Percentiles rank a stretch among this genome's conserved stretches.
These are phyloP conservation scores for Diaporthe ampelina DNA, from an alignment of 2,329 filamentous ascomycete genomes.

Conservation along the genomic window DNA sequence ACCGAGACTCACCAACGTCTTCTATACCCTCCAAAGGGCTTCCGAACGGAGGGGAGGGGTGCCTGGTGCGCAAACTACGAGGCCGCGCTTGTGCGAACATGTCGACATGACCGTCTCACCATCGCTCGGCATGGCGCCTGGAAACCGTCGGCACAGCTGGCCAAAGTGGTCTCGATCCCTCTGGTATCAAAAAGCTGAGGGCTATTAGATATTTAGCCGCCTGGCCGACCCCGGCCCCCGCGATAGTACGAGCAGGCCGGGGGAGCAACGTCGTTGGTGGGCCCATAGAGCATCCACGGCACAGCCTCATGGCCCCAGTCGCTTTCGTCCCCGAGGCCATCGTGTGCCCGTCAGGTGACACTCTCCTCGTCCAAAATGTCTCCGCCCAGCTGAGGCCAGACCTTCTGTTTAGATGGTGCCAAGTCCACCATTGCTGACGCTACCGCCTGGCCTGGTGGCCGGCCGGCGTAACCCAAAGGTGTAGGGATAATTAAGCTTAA, in stretches of 20 bases:
- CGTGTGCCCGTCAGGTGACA: constrained; percentile 28
- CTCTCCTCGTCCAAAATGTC: neutral
- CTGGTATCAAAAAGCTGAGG: neutral
- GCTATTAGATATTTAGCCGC: constrained; percentile 26
- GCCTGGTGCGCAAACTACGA: neutral
- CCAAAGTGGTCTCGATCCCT: no score
- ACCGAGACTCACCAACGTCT: no score
- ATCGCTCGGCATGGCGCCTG: no score
- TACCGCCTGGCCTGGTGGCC: constrained; percentile 27
- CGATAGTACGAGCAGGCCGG: constrained; percentile 11
- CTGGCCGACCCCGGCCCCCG: constrained; percentile 14
- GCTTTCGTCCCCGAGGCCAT: constrained; percentile 18
- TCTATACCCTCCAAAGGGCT: no score
- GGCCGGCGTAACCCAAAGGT: constrained; percentile 21
- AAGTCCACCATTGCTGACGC: constrained; percentile 34
- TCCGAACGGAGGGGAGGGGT: no score
- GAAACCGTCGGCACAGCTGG: no score
- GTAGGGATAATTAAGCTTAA: constrained; percentile 53
- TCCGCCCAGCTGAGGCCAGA: constrained; percentile 29
- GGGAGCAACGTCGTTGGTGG: neutral
- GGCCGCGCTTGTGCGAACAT: neutral
- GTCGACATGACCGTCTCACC: no score
- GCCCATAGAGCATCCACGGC: neutral
- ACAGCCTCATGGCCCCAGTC: neutral
- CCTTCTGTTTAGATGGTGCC: constrained; percentile 27